These are phyloP conservation scores for Cladochytrium replicatum DNA, from an alignment of 192 early-diverging fungal genomes.

Conservation along the genomic window DNA sequence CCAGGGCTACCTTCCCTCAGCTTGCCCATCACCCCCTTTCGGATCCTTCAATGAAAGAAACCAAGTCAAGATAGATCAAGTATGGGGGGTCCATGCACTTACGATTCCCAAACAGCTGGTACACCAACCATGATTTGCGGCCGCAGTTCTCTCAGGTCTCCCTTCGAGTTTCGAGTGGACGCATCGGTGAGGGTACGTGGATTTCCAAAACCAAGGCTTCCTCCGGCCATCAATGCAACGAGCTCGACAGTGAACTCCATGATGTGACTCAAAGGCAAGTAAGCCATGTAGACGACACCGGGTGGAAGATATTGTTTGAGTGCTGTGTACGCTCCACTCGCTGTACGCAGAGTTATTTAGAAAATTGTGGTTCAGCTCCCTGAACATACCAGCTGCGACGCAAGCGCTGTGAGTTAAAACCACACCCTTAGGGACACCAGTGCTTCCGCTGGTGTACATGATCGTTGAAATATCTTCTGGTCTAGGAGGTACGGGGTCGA, in stretches of 20 bases:
- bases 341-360: too few species aligned
- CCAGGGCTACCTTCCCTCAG: constrained; percentile 38
- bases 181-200: constrained; percentile 58
- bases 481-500: constrained; percentile 52
- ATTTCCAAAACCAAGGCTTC: constrained; percentile 51
- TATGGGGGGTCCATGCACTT: background rate
- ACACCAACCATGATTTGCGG: constrained; percentile 68
- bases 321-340: too few species aligned
- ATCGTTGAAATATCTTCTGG: constrained; percentile 59
- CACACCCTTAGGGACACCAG: constrained; percentile 89
- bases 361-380: background rate
- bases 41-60: constrained; percentile 48
- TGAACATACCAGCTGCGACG: constrained; percentile 47
- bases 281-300: constrained; percentile 67
- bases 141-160: constrained; percentile 55
- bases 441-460: constrained; percentile 83
- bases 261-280: constrained; percentile 83
- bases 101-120: constrained; percentile 63
- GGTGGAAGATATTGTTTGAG: too few species aligned
- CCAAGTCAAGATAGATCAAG: constrained; percentile 3
- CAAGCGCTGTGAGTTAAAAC: constrained; percentile 74
- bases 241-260: constrained; percentile 80
- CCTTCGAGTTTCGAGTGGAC: constrained; percentile 51
- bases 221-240: constrained; percentile 23
- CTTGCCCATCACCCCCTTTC: constrained; percentile 69